Evolutionary conservation across 2,329 filamentous ascomycete genomes (phyloP).

Genomic region (Lachnellula subtilissima): DNA sequence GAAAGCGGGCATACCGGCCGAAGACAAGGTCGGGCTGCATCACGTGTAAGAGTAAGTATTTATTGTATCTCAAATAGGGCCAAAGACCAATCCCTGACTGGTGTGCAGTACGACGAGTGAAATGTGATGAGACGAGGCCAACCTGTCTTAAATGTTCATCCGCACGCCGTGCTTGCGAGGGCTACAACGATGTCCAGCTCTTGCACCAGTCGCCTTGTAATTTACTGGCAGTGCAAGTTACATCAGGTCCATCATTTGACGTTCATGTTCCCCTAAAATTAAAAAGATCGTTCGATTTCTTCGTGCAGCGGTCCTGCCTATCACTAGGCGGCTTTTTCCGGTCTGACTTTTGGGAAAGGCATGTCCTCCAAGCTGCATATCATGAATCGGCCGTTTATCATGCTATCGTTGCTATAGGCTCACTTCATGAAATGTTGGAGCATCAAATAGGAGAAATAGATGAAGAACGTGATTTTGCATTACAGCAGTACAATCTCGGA

Average conservation of each 20-base stretch:
- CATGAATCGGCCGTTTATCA: conserved; percentile 27
- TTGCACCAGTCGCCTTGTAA: conserved; percentile 11
- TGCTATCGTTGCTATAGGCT: conserved; percentile 20
- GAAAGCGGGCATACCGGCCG: conserved; percentile 6
- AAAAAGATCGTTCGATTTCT: conserved; percentile 12
- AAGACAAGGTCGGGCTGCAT: conserved; percentile 5
- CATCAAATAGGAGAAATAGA: neutral
- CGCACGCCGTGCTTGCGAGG: conserved; percentile 33
- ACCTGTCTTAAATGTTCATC: conserved; percentile 7
- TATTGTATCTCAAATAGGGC: neutral
- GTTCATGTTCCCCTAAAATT: conserved; percentile 7
- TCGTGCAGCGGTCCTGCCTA: conserved; percentile 45
- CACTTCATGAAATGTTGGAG: conserved; percentile 19
- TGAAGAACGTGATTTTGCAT: conserved; percentile 10
- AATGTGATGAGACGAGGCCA: conserved; percentile 10
- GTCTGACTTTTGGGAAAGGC: conserved; percentile 56
- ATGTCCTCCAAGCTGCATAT: conserved; percentile 58
- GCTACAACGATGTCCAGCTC: conserved; percentile 29
- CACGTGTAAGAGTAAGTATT: conserved; percentile 5
- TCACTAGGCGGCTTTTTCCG: conserved; percentile 62
- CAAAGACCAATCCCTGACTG: neutral
- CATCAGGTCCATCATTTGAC: conserved; percentile 3
- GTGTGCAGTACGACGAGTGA: conserved; percentile 8
- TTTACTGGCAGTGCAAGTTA: neutral
- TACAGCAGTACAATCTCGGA: conserved; percentile 16